phyloP scores from a whole-genome alignment of 495 filamentous ascomycete species.

The Aspergillus haitiensis region DNA sequence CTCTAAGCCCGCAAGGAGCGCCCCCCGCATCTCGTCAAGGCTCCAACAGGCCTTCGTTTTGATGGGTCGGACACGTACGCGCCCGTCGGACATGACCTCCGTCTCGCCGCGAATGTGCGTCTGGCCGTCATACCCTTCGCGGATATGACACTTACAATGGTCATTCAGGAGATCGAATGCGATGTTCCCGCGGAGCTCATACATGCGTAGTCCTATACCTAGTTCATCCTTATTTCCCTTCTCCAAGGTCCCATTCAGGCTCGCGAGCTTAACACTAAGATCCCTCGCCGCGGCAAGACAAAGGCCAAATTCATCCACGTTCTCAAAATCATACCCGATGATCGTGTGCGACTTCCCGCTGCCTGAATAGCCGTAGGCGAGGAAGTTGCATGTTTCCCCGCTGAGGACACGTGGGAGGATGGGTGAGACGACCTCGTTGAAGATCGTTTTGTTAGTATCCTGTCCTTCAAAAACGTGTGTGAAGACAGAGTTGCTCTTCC shows the following conservation, averaged over 20 bases:
- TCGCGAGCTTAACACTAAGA: slow-evolving; percentile 11
- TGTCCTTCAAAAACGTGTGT: slow-evolving; percentile 4
- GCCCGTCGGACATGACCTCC: slow-evolving; percentile 26
- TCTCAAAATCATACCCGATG: slow-evolving; percentile 29
- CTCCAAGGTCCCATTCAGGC: slow-evolving; percentile 11
- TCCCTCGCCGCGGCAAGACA: slow-evolving; percentile 27
- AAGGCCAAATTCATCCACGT: slow-evolving; percentile 22
- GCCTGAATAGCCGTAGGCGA: slow-evolving; percentile 33
- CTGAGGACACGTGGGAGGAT: slow-evolving; percentile 10
- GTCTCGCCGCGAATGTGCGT: slow-evolving; percentile 30
- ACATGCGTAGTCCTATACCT: slow-evolving; percentile 28
- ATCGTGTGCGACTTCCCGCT: slow-evolving; percentile 33
- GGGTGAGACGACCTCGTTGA: slow-evolving; percentile 14
- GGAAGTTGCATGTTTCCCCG: slow-evolving; percentile 24
- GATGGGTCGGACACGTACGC: slow-evolving; percentile 28
- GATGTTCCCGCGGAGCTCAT: slow-evolving; percentile 27
- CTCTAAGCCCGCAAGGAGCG: slow-evolving; percentile 19
- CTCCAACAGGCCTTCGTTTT: slow-evolving; percentile 27
- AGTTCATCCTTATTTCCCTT: slow-evolving; percentile 11
- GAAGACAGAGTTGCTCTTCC: slow-evolving; percentile 19
- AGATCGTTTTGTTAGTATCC: slow-evolving; percentile 16
- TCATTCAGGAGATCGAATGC: slow-evolving; percentile 31
- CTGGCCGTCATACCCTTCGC: slow-evolving; percentile 24
- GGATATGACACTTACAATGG: slow-evolving; percentile 24
- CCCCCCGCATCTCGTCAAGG: slow-evolving; percentile 21